Conservation (phyloP, 768 basidiomycete species). For the Tricholoma matsutake region DNA sequence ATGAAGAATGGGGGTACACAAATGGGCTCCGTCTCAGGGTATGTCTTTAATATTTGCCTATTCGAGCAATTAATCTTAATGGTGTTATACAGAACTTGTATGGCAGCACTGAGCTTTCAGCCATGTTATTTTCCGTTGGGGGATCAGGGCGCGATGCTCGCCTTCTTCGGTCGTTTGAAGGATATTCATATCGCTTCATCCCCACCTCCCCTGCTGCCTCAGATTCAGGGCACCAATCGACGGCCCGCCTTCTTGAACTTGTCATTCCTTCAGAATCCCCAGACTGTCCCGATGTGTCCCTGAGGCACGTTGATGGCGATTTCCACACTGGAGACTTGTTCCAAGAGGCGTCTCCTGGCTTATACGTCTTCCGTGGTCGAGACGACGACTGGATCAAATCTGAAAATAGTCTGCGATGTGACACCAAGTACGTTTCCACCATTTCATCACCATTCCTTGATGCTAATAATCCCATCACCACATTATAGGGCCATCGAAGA, state of each 20-base stretch:
- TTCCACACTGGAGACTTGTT: slow-evolving; percentile 73
- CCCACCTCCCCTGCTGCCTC: slow-evolving; percentile 45
- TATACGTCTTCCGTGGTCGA: slow-evolving; percentile 55
- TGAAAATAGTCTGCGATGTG: slow-evolving; percentile 62
- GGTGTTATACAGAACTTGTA: slow-evolving; percentile 59
- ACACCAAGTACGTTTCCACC: slow-evolving; percentile 50
- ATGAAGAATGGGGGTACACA: slow-evolving; percentile 67
- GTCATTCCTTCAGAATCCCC: slow-evolving; percentile 53
- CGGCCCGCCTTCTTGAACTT: slow-evolving; percentile 50
- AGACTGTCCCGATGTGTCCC: slow-evolving; percentile 55
- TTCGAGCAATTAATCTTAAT: slow-evolving; percentile 20
- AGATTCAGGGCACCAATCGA: slow-evolving; percentile 41
- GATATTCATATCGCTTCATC: slow-evolving; percentile 64
- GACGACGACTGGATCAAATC: slow-evolving; percentile 76
- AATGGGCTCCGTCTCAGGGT: slow-evolving; percentile 65
- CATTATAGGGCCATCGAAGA: slow-evolving; percentile 67
- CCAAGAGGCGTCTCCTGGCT: slow-evolving; percentile 46
- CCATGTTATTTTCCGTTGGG: slow-evolving; percentile 61
- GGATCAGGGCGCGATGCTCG: slow-evolving; percentile 48
- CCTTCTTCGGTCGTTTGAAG: slow-evolving; percentile 56
- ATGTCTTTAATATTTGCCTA: slow-evolving; percentile 25
- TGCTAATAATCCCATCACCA: slow-evolving; percentile 6
- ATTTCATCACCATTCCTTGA: slow-evolving; percentile 1
- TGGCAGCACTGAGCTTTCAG: slow-evolving; percentile 79
- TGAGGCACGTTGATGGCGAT: slow-evolving; percentile 54